Evolutionary conservation across 768 basidiomycete genomes (phyloP), one percentile per base, ranked within the genome.

Genomic region (Pleurotus citrinopileatus): DNA sequence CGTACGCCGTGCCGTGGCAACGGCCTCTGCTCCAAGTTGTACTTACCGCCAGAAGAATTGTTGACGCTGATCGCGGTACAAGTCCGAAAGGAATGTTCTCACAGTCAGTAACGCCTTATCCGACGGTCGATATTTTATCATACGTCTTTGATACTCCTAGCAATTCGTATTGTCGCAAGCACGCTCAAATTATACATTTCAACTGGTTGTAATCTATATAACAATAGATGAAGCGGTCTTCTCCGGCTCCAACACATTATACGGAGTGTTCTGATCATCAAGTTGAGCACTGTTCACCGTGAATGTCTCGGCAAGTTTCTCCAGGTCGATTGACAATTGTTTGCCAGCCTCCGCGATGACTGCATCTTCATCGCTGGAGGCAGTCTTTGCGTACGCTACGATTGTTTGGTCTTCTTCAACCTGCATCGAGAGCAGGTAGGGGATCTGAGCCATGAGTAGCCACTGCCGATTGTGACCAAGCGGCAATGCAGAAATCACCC

Each of bases 261-360:
- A 69, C 17, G 61, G 61, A n/a, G 64, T 65, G 19, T 45, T 45
- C 51, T 69, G 62, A 43, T 69, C 67, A 56, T 67, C 67, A 12
- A 69, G 55, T 44, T 65, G 56, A 22, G 53, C 38, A n/a, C 63
- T 65, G 34, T 59, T 46, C 48, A 52, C 23, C 20, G 12, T 19
- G 47, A 67, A 56, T 4, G 50, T 46, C 2, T 29, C 22, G 23
- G 54, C 56, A 37, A 67, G 59, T 19, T 17, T 52, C 1, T 56
- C 34, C 4, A 68, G 55, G 29, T 63, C 64, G n/a, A 27, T 44
- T 56, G 44, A 52, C 28, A 64, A 52, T 61, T 66, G 51, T 64
- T 68, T n/a, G 59, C 59, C 64, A 2, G 65, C 66, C 5, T 44
- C 34, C 23, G 52, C 43, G 15, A 60, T 59, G 29, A 60, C 36